A percentile compares a stretch with the other conserved stretches of the same genome.
Conservation (phyloP, 768 basidiomycete species). For the Rhodotorula babjevae region DNA sequence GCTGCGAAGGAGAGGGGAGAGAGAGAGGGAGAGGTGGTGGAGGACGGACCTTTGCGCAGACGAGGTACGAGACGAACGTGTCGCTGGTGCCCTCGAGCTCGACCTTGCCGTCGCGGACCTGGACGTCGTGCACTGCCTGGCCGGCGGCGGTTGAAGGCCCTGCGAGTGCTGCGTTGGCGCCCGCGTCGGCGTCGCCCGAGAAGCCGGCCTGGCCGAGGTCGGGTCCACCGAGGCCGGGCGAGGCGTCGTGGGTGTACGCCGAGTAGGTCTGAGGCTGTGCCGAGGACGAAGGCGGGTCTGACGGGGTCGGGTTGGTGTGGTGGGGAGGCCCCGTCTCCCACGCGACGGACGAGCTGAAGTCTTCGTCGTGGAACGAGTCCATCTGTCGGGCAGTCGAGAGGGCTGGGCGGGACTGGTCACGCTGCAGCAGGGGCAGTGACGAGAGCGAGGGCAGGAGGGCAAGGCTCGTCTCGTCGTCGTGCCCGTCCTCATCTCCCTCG, state of each 20-base stretch:
- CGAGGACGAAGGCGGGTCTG: neutral
- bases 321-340: slow-evolving; percentile 15
- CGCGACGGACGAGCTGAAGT: slow-evolving; percentile 12
- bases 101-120: slow-evolving; percentile 85
- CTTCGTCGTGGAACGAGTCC: slow-evolving; percentile 5
- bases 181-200: neutral
- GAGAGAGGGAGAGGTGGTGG: neutral
- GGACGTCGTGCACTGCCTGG: neutral
- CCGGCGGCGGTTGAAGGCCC: neutral
- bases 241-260: neutral
- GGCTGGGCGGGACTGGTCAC: neutral
- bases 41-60: slow-evolving; percentile 69
- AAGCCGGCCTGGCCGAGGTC: neutral
- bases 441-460: too few species aligned
- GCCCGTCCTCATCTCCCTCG: neutral
- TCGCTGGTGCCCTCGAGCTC: slow-evolving; percentile 96
- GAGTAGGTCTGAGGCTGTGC: neutral
- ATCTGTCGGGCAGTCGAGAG: neutral
- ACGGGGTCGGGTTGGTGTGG: neutral
- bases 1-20: neutral
- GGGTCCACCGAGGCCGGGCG: neutral
- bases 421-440: too few species aligned
- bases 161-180: neutral
- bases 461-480: too few species aligned
- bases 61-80: slow-evolving; percentile 89